A percentile compares a stretch with the other conserved stretches of the same genome.
These are phyloP conservation scores for Mortierella sp. DNA, from an alignment of 371 early-diverging fungal species.

Conservation along the genomic window DNA sequence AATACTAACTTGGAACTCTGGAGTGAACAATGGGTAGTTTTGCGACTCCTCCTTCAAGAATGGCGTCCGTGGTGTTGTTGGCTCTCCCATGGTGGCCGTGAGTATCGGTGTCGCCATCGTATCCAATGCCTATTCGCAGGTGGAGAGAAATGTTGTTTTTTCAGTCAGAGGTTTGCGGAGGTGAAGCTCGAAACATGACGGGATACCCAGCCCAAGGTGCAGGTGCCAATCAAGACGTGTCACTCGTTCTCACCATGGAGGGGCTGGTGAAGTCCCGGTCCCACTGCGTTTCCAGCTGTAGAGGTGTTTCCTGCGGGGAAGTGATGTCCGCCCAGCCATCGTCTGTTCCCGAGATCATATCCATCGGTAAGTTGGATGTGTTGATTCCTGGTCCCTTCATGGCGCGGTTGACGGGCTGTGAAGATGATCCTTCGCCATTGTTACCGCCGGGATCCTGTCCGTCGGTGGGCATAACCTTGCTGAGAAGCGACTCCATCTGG, in stretches of 20 bases:
- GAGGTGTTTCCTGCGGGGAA: constrained; percentile 36
- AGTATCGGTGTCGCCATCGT: constrained; percentile 28
- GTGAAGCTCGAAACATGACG: neutral
- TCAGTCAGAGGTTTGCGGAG: neutral
- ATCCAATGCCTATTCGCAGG: constrained; percentile 36
- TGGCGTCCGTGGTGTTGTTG: constrained; percentile 28
- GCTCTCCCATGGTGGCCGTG: constrained; percentile 3
- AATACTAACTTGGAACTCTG: constrained; percentile 41
- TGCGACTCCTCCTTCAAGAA: constrained; percentile 41
- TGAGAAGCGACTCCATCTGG: constrained; percentile 34
- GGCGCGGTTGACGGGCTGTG: constrained; percentile 6
- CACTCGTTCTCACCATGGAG: constrained; percentile 21
- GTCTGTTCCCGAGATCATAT: constrained; percentile 26
- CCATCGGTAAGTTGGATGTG: constrained; percentile 27
- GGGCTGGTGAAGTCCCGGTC: constrained; percentile 23
- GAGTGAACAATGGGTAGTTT: constrained; percentile 32
- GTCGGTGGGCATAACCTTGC: constrained; percentile 48
- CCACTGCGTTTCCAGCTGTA: constrained; percentile 29
- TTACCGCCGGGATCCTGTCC: constrained; percentile 9
- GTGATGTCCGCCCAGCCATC: constrained; percentile 51
- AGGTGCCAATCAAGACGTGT: neutral
- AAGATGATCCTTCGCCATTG: constrained; percentile 21
- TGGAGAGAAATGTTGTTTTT: constrained; percentile 7
- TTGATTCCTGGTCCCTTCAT: constrained; percentile 27
- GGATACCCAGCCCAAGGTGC: neutral